phyloP scores from a whole-genome alignment of 1,284 basidiomycete species.

The Porphyrellus sp. region DNA sequence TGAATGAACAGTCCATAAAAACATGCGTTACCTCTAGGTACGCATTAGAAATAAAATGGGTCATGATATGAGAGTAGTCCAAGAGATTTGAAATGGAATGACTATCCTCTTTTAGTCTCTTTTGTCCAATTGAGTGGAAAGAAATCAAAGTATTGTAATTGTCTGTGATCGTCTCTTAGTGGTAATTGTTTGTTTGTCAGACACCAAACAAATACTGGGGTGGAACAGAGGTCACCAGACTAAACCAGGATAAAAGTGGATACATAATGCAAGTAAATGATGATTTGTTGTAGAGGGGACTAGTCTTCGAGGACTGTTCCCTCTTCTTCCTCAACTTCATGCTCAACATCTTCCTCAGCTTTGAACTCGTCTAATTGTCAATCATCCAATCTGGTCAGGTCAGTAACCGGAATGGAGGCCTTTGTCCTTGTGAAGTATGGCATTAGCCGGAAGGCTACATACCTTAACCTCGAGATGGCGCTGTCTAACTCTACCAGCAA shows the following conservation, averaged over 20 bases:
- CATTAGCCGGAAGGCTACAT: background rate
- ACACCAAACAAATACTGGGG: background rate
- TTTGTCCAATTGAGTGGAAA: no score
- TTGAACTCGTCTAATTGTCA: background rate
- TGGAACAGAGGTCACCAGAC: background rate
- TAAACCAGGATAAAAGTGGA: background rate
- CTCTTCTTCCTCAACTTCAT: background rate
- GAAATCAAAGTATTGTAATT: no score
- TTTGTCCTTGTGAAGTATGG: background rate
- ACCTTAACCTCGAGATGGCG: background rate
- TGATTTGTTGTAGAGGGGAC: background rate
- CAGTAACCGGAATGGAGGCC: background rate
- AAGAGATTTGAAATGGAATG: no score
- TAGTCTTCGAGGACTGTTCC: background rate
- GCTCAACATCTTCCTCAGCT: background rate
- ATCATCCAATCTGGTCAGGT: background rate
- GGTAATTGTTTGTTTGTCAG: no score
- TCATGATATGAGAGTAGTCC: no score
- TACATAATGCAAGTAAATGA: background rate
- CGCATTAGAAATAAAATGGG: no score
- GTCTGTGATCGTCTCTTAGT: no score
- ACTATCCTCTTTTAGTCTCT: no score
- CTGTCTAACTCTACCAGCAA: background rate
- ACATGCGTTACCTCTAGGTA: no score
- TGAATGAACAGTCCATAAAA: no score